Evolutionary conservation across 2,329 filamentous ascomycete genomes (phyloP).

Genomic region (Penicillium sp.): DNA sequence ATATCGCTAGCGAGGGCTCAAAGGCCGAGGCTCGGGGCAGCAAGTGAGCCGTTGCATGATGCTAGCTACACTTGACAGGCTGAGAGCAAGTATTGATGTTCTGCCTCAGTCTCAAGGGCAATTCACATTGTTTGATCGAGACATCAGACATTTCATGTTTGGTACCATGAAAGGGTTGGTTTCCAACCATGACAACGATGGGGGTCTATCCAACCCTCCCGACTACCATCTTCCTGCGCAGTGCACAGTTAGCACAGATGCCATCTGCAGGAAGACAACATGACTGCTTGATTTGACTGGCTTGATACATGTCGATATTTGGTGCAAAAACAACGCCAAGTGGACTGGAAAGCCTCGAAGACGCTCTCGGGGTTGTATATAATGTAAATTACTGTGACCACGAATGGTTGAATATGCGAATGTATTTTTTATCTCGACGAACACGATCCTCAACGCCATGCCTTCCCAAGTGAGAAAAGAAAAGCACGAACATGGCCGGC

Average conservation of each 20-base stretch:
- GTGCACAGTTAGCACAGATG: neutral
- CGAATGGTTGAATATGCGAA: neutral
- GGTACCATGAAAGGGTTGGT: neutral
- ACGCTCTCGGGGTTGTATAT: neutral
- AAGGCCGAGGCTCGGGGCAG: neutral
- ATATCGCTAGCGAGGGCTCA: neutral
- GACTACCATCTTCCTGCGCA: no score
- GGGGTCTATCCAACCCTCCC: neutral
- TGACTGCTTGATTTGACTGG: neutral
- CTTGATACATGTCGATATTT: neutral
- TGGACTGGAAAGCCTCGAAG: neutral
- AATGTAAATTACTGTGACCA: neutral
- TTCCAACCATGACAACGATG: no score
- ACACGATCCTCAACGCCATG: slow-evolving; percentile 16
- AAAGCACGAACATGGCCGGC: slow-evolving; percentile 13
- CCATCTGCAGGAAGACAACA: neutral
- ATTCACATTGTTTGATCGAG: neutral
- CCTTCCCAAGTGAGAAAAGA: neutral
- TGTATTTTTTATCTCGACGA: neutral
- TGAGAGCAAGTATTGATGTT: neutral
- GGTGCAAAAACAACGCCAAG: neutral
- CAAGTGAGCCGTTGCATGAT: neutral
- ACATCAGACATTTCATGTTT: no score
- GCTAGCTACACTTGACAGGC: neutral
- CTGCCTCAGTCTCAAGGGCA: neutral